These are phyloP conservation scores for Parietaria judaica DNA, from an alignment of 306 rosid genomes.

Conservation along the genomic window DNA sequence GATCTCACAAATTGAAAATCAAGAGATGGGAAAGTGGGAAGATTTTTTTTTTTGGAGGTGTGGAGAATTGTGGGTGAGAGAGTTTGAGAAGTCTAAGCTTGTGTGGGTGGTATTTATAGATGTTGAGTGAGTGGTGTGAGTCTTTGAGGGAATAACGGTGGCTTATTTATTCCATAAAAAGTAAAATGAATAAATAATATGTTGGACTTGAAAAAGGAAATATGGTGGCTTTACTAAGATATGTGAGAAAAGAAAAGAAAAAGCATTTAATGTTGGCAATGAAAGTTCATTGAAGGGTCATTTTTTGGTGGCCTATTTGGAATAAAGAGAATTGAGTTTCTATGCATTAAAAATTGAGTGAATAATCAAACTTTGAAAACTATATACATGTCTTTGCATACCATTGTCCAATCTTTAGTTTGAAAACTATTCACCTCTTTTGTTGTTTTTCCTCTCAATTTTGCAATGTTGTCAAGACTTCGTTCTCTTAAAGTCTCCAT, in stretches of 20 bases:
- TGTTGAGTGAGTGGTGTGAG: background rate
- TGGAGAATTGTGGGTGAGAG: slow-evolving; percentile 2
- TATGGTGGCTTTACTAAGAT: background rate
- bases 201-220: background rate
- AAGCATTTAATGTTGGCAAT: background rate
- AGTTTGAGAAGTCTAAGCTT: slow-evolving; percentile 6
- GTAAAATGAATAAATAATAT: background rate
- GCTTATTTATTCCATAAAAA: background rate
- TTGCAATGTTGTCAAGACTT: too few species aligned
- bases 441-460: too few species aligned
- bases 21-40: background rate
- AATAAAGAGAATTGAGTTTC: too few species aligned
- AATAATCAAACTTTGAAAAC: too few species aligned
- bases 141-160: slow-evolving; percentile 2
- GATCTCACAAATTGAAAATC: background rate
- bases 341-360: too few species aligned
- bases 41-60: background rate
- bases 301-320: too few species aligned
- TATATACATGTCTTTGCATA: too few species aligned
- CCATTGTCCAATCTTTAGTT: too few species aligned
- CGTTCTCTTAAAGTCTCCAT: too few species aligned
- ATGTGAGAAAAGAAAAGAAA: background rate
- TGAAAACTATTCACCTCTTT: too few species aligned
- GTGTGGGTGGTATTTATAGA: slow-evolving; percentile 3
- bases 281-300: background rate